Evolutionary conservation across 495 filamentous ascomycete genomes (phyloP), one percentile per base, ranked within the genome.

Genomic region (Aspergillus sparsus): DNA sequence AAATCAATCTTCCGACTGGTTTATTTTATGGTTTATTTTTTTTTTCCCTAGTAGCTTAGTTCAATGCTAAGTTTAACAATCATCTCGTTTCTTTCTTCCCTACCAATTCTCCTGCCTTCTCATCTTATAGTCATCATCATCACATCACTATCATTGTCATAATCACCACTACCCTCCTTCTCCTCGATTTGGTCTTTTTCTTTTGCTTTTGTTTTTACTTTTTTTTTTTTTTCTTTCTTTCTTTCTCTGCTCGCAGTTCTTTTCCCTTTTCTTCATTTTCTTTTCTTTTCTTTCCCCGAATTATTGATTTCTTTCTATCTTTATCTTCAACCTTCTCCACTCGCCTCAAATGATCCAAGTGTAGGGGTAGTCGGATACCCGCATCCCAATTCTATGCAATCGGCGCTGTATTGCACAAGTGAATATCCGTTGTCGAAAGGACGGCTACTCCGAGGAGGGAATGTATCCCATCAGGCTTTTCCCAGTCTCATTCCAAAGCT

Each of bases 311-410:
- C 18, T 58, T 60, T 37, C 7, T 36, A 32, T 11, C 16, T 45
- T 42, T 58, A 49, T 58, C 45, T 27, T 15, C 32, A 41, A 46
- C 1, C 21, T 60, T 34, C 60, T 62, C 62, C 60, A 68, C 66
- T 27, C 57, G 53, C 49, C 21, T 57, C 58, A 62, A 62, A 67
- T 67, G 49, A 56, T 49, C 58, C 56, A 54, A 53, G 49, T 1
- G 3, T 27, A 27, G 21, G 3, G 47, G 57, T 59, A 63, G 37
- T 49, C 66, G 66, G 66, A 61, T 68, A 62, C 49, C 42, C 65
- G 66, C 66, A 68, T 65, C 51, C 33, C 36, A 42, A 39, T 55
- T 64, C 59, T 34, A 62, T 67, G 62, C 62, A 62, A 51, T 53
- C 54, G 50, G 57, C 53, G 55, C 55, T 45, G 46, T 60, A 47